Evolutionary conservation across 805 yeast genomes (phyloP).

Genomic region (Komagataella pastoris): DNA sequence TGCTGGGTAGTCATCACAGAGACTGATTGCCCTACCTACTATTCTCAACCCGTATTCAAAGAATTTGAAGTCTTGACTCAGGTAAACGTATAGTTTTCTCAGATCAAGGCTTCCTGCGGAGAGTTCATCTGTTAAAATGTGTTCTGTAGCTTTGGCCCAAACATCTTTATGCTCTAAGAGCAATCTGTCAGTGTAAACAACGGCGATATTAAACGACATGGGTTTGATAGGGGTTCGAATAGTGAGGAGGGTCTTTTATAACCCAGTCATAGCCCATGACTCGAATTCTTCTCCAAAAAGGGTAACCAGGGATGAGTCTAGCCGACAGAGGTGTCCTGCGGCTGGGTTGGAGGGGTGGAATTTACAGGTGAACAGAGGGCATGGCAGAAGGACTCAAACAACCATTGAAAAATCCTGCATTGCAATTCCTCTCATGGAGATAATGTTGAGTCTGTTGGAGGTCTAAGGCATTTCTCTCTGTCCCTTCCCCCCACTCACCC

Average conservation of each 20-base stretch:
- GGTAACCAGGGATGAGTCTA: neutral
- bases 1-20: constrained; percentile 24
- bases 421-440: neutral
- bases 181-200: constrained; percentile 9
- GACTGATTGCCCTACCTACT: constrained; percentile 28
- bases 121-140: constrained; percentile 27
- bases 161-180: constrained; percentile 10
- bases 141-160: constrained; percentile 20
- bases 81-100: constrained; percentile 26
- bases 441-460: neutral
- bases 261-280: neutral
- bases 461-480: no score
- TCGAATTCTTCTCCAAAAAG: neutral
- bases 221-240: neutral
- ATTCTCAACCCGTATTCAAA: constrained; percentile 28
- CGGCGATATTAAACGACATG: neutral
- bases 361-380: neutral
- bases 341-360: neutral
- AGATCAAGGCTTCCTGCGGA: constrained; percentile 32
- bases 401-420: neutral
- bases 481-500: neutral
- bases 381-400: neutral
- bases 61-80: constrained; percentile 34
- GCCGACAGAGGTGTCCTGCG: neutral
- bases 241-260: neutral